These are phyloP conservation scores for Telfairia occidentalis DNA, from an alignment of 331 rosid species.

Conservation along the genomic window DNA sequence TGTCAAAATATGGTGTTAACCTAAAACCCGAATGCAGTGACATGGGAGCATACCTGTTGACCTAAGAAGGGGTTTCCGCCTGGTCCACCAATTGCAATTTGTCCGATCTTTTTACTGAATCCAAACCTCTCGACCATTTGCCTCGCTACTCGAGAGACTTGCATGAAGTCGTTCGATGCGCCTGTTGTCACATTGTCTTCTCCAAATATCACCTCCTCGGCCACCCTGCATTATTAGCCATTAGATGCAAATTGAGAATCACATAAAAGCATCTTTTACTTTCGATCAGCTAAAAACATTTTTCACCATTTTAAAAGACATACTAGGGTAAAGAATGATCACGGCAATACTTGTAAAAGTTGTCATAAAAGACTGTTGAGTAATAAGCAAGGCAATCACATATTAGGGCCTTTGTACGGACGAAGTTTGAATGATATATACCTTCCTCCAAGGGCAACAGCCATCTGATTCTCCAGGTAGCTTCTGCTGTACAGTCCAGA, in stretches of 20 bases:
- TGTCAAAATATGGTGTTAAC: background rate
- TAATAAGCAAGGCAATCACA: background rate
- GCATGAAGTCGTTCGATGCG: conserved; percentile 98
- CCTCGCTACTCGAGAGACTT: conserved; percentile 94
- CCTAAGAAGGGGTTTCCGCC: conserved; percentile 99
- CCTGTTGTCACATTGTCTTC: conserved; percentile 87
- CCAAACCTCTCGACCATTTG: conserved; percentile 99
- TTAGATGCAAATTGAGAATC: background rate
- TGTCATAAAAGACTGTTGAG: background rate
- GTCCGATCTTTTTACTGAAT: conserved; percentile 94
- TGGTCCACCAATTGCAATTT: conserved; percentile 72
- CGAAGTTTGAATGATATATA: conserved; percentile 6
- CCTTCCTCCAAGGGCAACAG: conserved; percentile 65
- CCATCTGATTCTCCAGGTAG: conserved; percentile 65
- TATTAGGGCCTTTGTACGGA: background rate
- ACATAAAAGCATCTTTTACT: background rate
- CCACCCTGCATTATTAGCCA: conserved; percentile 50
- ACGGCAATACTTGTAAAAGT: background rate
- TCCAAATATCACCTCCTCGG: conserved; percentile 95
- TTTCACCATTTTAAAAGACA: background rate
- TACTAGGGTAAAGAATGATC: background rate
- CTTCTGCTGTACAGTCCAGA: conserved; percentile 58
- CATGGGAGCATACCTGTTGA: conserved; percentile 48
- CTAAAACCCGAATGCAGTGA: background rate
- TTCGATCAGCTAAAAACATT: background rate